Evolutionary conservation across 108 stramenopile genomes (phyloP), one percentile per base, ranked within the genome.

Genomic region (Schizochytrium sp.): DNA sequence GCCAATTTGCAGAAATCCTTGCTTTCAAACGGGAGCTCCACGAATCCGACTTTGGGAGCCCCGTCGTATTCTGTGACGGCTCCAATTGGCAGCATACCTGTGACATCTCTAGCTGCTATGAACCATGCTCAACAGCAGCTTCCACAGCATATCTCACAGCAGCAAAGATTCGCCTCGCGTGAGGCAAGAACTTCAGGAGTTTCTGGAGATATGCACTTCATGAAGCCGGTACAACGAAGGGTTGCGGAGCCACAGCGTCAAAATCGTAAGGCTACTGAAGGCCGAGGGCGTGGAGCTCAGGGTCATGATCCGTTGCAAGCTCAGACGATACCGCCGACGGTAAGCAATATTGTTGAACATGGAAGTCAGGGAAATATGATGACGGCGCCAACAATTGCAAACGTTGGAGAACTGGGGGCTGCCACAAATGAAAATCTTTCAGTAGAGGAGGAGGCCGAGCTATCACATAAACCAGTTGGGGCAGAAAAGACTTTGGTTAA

Each of bases 401-500:
- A 17, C 28, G 17, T 41, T 41, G 40, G 40, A 72, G 28, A 17
- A 0, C 72, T 15, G 15, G 40, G 15, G 72, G 15, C 1, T 15
- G 15, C 28, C 19, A 60, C 19, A 60, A n/a, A n/a, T n/a, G 19
- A 17, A 60, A 60, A n/a, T 72, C 72, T 44, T 72, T 44, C 1
- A 72, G 40, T 41, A 44, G 40, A 13, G 40, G 15, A 72, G 72
- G 72, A 1, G 45, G 76, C 28, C 53, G 28, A 2, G 76, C 4
- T 53, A 5, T 38, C 49, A 49, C 28, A 10, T 5, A 13, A 28
- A 72, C 40, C 28, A 41, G 40, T 28, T 53, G 76, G 28, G 45
- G 15, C 76, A 28, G 76, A 83, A 83, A 49, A 83, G 76, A 55
- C 76, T 10, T 53, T 83, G 15, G 76, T 83, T 5, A 83, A 83